A percentile compares a stretch with the other conserved stretches of the same genome.
These are phyloP conservation scores for Fonsecaea multimorphosa DNA, from an alignment of 2,329 filamentous ascomycete species.

Conservation along the genomic window DNA sequence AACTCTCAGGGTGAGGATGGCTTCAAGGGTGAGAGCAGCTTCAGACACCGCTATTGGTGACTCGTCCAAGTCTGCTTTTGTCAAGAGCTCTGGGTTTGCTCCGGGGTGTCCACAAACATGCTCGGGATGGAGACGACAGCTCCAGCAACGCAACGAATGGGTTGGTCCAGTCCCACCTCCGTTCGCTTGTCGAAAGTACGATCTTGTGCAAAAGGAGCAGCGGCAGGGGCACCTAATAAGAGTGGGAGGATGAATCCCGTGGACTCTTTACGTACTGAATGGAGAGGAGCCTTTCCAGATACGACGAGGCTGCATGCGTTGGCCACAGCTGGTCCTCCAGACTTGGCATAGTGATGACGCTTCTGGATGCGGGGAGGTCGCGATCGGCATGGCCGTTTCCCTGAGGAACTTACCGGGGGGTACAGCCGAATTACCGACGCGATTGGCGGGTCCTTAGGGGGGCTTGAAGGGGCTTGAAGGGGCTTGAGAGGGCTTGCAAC, in stretches of 20 bases:
- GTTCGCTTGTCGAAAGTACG: neutral
- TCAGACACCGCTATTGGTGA: neutral
- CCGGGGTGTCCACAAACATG: neutral
- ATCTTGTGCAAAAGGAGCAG: neutral
- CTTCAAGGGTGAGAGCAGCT: neutral
- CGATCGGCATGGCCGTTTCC: constrained; percentile 18
- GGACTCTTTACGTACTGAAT: constrained; percentile 15
- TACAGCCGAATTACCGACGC: constrained; percentile 7
- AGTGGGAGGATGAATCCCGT: constrained; percentile 5
- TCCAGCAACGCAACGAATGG: neutral
- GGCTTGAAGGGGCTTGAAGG: neutral
- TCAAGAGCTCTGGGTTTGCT: neutral
- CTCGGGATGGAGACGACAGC: neutral
- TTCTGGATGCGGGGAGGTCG: constrained; percentile 17
- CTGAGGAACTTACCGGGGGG: constrained; percentile 1
- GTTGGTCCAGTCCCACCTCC: neutral
- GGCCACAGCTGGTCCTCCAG: neutral
- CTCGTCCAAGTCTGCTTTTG: neutral
- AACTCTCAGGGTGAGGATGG: neutral
- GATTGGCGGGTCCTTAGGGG: neutral
- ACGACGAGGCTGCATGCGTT: constrained; percentile 18
- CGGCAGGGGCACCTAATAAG: constrained; percentile 1
- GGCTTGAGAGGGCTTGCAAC: neutral
- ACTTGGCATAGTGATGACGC: constrained; percentile 14
- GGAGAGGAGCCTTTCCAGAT: constrained; percentile 5